phyloP scores from a whole-genome alignment of 75 land plant genomes.

The Isoetes taiwanensis region DNA sequence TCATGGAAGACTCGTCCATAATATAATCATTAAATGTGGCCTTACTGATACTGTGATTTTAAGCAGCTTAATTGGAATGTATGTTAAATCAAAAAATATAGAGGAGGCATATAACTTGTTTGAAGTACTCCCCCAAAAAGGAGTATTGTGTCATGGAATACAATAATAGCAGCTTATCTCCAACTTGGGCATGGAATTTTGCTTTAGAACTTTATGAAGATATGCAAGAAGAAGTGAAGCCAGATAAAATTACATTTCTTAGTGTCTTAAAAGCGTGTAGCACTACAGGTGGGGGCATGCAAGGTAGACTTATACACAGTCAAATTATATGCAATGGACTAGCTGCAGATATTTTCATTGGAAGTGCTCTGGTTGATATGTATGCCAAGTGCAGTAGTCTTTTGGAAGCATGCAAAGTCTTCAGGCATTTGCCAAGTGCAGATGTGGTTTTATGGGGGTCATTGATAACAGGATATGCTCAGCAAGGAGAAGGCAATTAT shows the following conservation, averaged over 20 bases:
- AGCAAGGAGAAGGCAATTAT: neutral
- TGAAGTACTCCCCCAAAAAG: neutral
- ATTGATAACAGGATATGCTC: neutral
- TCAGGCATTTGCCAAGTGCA: neutral
- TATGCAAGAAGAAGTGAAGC: conserved; percentile 10
- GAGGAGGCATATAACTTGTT: conserved; percentile 1
- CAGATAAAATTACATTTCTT: conserved; percentile 10
- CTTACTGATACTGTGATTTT: too few species aligned
- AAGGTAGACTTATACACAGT: conserved; percentile 24
- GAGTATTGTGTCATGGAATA: neutral
- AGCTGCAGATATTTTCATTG: conserved; percentile 13
- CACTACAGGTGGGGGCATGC: neutral
- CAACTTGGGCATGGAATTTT: neutral
- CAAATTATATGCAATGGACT: conserved; percentile 21
- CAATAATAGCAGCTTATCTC: neutral
- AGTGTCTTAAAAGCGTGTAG: conserved; percentile 21
- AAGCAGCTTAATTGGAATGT: neutral
- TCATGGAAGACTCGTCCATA: too few species aligned
- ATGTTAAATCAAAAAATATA: neutral
- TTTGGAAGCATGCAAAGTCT: neutral
- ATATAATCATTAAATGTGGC: too few species aligned
- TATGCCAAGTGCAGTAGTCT: neutral
- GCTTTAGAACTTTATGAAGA: neutral
- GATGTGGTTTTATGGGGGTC: neutral
- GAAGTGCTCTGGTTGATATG: neutral